Evolutionary conservation across 2,329 filamentous ascomycete species (phyloP), one percentile per base, ranked within the genome.

Genomic region (Colletotrichum sp.): DNA sequence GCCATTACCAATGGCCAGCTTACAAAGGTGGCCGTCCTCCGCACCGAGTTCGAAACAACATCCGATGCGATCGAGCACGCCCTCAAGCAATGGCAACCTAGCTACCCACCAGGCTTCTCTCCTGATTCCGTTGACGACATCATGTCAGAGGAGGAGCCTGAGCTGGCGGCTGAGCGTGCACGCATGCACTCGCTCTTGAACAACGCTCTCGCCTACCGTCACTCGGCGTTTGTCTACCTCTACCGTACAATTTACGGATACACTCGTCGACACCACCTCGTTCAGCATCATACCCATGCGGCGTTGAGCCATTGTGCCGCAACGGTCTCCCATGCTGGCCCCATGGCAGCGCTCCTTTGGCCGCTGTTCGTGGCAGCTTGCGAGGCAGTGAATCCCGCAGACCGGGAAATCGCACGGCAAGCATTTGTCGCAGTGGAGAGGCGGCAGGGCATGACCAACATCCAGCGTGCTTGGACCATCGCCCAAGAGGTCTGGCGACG

Each of bases 371-470:
- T 92, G 12, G 90, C 91, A 3, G 88, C 90, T 2, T 93, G 91
- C 79, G 92, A 93, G 81, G 92, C 91, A 1, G 83, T 86, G 10
- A 85, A 81, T 18, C 78, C 81, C 2, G 84, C 83, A 10, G 91
- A 93, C 80, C 84, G 91, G 18, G 85, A 84, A 7, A 82, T 91
- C 21, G 90, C 91, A 6, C 82, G 85, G 30, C 84, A 85, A 71
- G 85, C 90, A 0, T 93, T 93, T 79, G 81, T 82, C 6, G 88
- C 88, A 7, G 86, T 92, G 10, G 88, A 90, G 74, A 86, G 84
- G 69, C 84, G 91, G 21, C 92, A 93, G 81, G 91, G 92, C 24
- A 93, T 93, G 92, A 88, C 88, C 21, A 94, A 93, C 79, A 93
- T 93, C 73, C 87, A 88, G 77, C 86, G 90, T 76, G 89, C 91